Evolutionary conservation across 768 basidiomycete species (phyloP).

Genomic region (Agaricus sinodeliciosus): DNA sequence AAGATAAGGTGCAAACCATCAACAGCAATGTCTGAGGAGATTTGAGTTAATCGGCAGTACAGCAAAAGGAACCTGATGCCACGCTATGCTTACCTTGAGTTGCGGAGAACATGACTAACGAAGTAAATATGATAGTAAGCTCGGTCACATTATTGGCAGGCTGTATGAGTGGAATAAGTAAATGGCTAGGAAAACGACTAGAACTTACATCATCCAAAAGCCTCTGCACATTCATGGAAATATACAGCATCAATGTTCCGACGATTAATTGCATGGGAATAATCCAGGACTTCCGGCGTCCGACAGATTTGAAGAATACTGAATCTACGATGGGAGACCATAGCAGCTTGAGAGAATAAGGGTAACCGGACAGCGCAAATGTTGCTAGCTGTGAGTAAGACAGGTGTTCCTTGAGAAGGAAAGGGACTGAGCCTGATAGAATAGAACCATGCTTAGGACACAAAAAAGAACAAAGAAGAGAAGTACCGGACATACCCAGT

Average conservation of each 20-base stretch:
- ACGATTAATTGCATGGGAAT: conserved; percentile 94
- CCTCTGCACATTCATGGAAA: conserved; percentile 67
- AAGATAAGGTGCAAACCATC: conserved; percentile 57
- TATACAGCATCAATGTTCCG: conserved; percentile 75
- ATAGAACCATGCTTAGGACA: conserved; percentile 6
- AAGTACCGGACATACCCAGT: conserved; percentile 45
- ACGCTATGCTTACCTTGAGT: conserved; percentile 70
- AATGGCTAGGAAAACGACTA: conserved; percentile 4
- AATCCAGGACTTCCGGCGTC: conserved; percentile 98
- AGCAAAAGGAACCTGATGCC: neutral
- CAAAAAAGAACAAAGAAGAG: neutral
- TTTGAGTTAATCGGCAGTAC: conserved; percentile 9
- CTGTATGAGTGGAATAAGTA: conserved; percentile 33
- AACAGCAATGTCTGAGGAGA: conserved; percentile 81
- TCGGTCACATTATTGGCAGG: conserved; percentile 73
- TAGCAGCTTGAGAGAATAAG: conserved; percentile 92
- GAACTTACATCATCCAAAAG: conserved; percentile 68
- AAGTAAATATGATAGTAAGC: conserved; percentile 80
- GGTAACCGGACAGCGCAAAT: conserved; percentile 89
- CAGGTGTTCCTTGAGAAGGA: conserved; percentile 89
- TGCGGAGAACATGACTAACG: conserved; percentile 90
- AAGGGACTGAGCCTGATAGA: conserved; percentile 84
- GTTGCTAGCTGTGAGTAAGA: conserved; percentile 96
- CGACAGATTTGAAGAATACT: conserved; percentile 70
- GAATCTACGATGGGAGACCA: conserved; percentile 99